Evolutionary conservation across 1,284 basidiomycete genomes (phyloP).

Genomic region (Malassezia cuniculi): DNA sequence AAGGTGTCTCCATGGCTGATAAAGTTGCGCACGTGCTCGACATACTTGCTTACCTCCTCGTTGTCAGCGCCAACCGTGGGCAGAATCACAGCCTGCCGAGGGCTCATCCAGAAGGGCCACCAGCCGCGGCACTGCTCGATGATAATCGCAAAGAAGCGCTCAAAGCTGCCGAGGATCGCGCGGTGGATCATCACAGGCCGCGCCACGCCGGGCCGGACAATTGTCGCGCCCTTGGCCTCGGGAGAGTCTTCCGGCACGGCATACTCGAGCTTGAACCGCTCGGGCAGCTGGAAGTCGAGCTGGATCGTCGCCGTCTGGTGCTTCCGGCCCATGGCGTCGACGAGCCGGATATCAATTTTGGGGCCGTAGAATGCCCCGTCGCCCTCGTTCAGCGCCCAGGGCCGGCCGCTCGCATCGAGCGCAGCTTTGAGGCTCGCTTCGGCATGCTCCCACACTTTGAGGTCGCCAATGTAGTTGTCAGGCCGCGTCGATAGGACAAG

Average conservation of each 20-base stretch:
- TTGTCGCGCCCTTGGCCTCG: not conserved
- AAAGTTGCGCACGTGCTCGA: constrained; percentile 12
- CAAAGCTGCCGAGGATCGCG: constrained; percentile 41
- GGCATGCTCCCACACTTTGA: constrained; percentile 34
- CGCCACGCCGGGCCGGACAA: constrained; percentile 4
- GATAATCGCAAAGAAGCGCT: constrained; percentile 42
- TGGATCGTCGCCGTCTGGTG: constrained; percentile 45
- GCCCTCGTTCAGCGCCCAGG: constrained; percentile 33
- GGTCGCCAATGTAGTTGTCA: constrained; percentile 22
- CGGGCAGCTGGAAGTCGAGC: constrained; percentile 42
- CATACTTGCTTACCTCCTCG: constrained; percentile 15
- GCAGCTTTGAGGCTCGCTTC: constrained; percentile 26
- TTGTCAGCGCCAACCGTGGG: constrained; percentile 15
- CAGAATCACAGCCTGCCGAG: constrained; percentile 35
- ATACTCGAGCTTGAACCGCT: constrained; percentile 34
- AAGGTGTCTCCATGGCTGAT: constrained; percentile 18
- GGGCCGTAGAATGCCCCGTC: constrained; percentile 45
- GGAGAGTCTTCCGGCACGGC: constrained; percentile 14
- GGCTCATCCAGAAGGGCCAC: constrained; percentile 43
- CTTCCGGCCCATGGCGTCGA: constrained; percentile 31
- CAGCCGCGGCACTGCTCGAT: constrained; percentile 34
- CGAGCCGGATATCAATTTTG: constrained; percentile 42
- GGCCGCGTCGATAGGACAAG: constrained; percentile 42
- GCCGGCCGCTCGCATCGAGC: constrained; percentile 20
- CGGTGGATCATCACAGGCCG: constrained; percentile 43